These are phyloP conservation scores for Sungouiella thailandica DNA, from an alignment of 805 yeast species.

Conservation along the genomic window DNA sequence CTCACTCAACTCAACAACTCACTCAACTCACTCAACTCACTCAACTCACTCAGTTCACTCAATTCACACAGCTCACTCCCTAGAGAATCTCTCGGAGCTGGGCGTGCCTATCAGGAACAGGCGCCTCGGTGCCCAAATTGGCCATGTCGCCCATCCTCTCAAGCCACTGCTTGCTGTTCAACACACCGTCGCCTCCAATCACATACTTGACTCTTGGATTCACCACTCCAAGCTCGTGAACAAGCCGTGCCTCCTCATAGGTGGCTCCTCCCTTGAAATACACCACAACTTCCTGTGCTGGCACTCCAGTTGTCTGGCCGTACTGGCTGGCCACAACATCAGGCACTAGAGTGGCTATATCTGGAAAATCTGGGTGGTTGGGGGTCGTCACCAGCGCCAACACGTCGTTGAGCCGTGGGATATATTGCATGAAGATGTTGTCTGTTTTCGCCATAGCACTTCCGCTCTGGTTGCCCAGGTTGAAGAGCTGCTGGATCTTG, in stretches of 20 bases:
- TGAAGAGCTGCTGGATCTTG: slow-evolving; percentile 27
- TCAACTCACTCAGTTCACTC: no score
- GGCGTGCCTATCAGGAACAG: slow-evolving; percentile 30
- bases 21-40: no score
- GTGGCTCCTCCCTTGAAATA: slow-evolving; percentile 87
- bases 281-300: slow-evolving; percentile 61
- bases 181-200: slow-evolving; percentile 61
- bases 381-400: slow-evolving; percentile 18
- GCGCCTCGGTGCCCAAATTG: slow-evolving; percentile 12
- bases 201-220: slow-evolving; percentile 58
- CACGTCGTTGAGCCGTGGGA: slow-evolving; percentile 61
- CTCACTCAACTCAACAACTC: no score
- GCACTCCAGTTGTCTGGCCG: slow-evolving; percentile 22
- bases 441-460: slow-evolving; percentile 35
- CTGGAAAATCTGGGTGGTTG: slow-evolving; percentile 5
- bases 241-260: slow-evolving; percentile 83
- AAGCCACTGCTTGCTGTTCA: slow-evolving; percentile 35
- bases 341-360: slow-evolving; percentile 35
- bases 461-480: slow-evolving; percentile 16
- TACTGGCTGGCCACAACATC: slow-evolving; percentile 27
- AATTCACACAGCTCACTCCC: no score
- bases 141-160: slow-evolving; percentile 27
- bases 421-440: slow-evolving; percentile 87
- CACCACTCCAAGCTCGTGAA: slow-evolving; percentile 62
- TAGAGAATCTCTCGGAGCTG: slow-evolving; percentile 32